These are phyloP conservation scores for Edaphochlamys debaryana DNA, from an alignment of 139 green algal genomes.

Conservation along the genomic window DNA sequence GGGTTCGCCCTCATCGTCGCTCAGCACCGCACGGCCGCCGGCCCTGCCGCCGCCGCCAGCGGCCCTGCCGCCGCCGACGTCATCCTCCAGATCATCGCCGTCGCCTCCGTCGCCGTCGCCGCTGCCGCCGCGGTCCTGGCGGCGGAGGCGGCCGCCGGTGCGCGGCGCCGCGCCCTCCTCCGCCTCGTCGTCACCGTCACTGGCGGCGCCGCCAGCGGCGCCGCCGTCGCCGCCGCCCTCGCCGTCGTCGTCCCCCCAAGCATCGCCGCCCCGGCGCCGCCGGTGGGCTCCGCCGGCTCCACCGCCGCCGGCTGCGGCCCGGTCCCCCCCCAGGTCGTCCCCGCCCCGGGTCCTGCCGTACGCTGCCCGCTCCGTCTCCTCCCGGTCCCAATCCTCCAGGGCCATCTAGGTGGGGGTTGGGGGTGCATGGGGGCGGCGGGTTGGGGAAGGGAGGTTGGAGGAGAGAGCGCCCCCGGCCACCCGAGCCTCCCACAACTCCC, in stretches of 20 bases:
- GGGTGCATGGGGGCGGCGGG: neutral
- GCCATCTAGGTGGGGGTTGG: neutral
- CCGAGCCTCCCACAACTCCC: no score
- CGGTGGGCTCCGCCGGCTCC: neutral
- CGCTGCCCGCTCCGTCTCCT: slow-evolving; percentile 16
- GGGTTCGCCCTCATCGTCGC: slow-evolving; percentile 10
- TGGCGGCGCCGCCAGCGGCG: neutral
- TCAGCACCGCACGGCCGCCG: neutral
- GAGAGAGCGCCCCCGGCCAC: no score
- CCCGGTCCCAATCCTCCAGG: slow-evolving; percentile 17
- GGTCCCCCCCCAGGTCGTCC: no score
- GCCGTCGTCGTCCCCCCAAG: slow-evolving; percentile 2
- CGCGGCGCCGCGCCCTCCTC: neutral
- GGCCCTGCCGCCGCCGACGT: neutral
- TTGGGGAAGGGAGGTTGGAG: no score
- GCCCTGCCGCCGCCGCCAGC: neutral
- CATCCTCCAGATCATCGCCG: neutral
- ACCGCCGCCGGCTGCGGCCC: no score
- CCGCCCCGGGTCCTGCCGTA: no score
- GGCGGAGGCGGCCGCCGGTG: slow-evolving; percentile 9
- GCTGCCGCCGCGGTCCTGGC: neutral
- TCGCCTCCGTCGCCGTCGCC: neutral
- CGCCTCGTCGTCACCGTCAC: neutral
- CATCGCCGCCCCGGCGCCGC: neutral
- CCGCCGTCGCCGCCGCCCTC: neutral